phyloP scores from a whole-genome alignment of 2,329 filamentous ascomycete species.

The Bisporella sp. region DNA sequence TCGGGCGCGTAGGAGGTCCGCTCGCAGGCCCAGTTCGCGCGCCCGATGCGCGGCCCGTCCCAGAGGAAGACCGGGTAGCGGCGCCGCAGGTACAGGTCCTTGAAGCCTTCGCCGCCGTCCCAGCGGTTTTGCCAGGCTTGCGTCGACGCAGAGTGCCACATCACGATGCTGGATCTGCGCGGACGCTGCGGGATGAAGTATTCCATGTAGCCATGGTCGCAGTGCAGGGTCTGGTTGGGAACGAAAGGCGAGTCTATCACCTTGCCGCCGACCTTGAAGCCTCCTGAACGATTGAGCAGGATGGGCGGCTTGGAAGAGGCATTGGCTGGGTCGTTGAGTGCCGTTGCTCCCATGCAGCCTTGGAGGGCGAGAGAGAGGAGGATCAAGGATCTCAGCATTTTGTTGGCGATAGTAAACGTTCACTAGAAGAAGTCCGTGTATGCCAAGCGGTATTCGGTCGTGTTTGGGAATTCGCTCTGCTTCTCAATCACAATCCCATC shows the following conservation, averaged over 20 bases:
- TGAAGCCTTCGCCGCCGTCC: slow-evolving; percentile 13
- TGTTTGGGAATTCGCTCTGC: too few species aligned
- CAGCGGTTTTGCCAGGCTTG: slow-evolving; percentile 13
- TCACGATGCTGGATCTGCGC: slow-evolving; percentile 6
- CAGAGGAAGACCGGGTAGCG: slow-evolving; percentile 11
- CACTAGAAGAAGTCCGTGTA: too few species aligned
- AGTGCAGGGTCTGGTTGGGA: slow-evolving; percentile 7
- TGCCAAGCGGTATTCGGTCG: too few species aligned
- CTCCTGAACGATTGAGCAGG: slow-evolving; percentile 4
- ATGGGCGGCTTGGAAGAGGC: slow-evolving; percentile 3
- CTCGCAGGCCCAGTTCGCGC: slow-evolving; percentile 9
- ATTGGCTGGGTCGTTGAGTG: background rate
- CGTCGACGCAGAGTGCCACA: slow-evolving; percentile 11
- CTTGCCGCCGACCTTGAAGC: slow-evolving; percentile 9
- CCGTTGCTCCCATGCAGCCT: background rate
- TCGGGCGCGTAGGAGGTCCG: slow-evolving; percentile 2
- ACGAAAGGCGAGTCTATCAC: slow-evolving; percentile 6
- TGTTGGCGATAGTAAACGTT: too few species aligned
- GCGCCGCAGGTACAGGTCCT: slow-evolving; percentile 9
- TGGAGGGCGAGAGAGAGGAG: background rate
- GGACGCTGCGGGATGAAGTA: slow-evolving; percentile 10
- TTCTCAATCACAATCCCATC: too few species aligned
- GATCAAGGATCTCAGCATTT: background rate
- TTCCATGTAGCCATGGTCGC: slow-evolving; percentile 12
- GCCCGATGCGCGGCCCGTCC: slow-evolving; percentile 9